phyloP scores from a whole-genome alignment of 345 rosid species.

The Populus euphratica region DNA sequence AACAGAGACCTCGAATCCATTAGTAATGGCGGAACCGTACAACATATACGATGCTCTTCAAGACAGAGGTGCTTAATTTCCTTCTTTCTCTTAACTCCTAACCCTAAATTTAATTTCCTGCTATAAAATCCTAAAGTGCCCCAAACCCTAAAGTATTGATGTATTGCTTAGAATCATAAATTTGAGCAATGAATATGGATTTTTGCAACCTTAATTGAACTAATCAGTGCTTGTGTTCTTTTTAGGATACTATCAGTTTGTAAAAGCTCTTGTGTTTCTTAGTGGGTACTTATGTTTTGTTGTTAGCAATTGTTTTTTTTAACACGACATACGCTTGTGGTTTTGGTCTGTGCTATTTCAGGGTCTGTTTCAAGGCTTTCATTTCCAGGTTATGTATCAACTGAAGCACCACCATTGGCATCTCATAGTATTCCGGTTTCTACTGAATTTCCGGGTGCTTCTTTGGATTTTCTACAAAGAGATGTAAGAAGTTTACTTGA shows the following conservation, averaged over 20 bases:
- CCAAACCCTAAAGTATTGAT: too few species aligned
- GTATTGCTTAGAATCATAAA: too few species aligned
- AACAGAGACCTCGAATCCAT: background rate
- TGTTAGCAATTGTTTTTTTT: background rate
- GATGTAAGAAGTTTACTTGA: conserved; percentile 30
- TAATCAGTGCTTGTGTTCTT: too few species aligned
- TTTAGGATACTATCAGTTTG: too few species aligned
- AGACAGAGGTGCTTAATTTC: conserved; percentile 24
- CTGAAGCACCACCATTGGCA: conserved; percentile 24
- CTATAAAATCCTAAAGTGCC: background rate
- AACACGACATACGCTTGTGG: background rate
- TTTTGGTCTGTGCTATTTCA: conserved; percentile 5
- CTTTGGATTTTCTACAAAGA: conserved; percentile 29
- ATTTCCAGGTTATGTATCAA: conserved; percentile 36
- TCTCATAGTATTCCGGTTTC: conserved; percentile 17
- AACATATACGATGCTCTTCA: conserved; percentile 26
- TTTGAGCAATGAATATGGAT: too few species aligned
- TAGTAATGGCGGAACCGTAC: conserved; percentile 35
- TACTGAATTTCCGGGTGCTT: conserved; percentile 13
- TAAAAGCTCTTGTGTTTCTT: too few species aligned
- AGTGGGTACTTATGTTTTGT: background rate
- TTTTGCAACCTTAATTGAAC: too few species aligned
- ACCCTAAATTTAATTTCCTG: too few species aligned
- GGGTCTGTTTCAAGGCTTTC: conserved; percentile 21
- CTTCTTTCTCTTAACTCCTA: background rate